These are phyloP conservation scores for Sporisorium iseilematis-ciliati DNA, from an alignment of 1,284 basidiomycete genomes.

Conservation along the genomic window DNA sequence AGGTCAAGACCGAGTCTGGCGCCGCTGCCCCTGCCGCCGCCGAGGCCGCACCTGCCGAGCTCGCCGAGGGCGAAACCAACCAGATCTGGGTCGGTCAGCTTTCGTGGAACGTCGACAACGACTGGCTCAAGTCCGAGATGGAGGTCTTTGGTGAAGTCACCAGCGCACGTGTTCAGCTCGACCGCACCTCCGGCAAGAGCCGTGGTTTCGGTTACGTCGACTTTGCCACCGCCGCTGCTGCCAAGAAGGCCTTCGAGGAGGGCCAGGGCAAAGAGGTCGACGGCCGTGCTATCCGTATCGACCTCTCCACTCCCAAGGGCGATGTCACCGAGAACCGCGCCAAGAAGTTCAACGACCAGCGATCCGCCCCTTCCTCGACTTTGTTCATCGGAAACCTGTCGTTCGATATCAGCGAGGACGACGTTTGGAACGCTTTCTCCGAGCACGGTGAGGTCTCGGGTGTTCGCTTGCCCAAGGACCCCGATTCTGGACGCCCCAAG, in stretches of 20 bases:
- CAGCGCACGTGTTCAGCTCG: constrained; percentile 88
- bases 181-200: constrained; percentile 78
- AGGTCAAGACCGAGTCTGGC: constrained; percentile 77
- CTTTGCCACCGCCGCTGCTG: constrained; percentile 74
- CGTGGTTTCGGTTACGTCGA: constrained; percentile 90
- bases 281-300: constrained; percentile 87
- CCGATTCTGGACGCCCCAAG: constrained; percentile 89
- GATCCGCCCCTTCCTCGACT: constrained; percentile 83
- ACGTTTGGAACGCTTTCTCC: constrained; percentile 90
- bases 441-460: constrained; percentile 89
- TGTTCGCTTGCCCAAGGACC: constrained; percentile 92
- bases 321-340: constrained; percentile 80
- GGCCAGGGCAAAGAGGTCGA: constrained; percentile 89
- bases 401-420: constrained; percentile 82
- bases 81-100: constrained; percentile 92
- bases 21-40: constrained; percentile 58
- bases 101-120: constrained; percentile 97
- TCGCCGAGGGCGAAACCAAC: constrained; percentile 75
- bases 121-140: constrained; percentile 93
- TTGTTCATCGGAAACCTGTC: constrained; percentile 90
- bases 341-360: constrained; percentile 76
- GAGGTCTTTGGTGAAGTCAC: constrained; percentile 87
- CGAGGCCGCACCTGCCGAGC: constrained; percentile 51
- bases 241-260: constrained; percentile 76
- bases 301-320: constrained; percentile 77